These are phyloP conservation scores for Funneliformis mosseae DNA, from an alignment of 192 early-diverging fungal genomes.

Conservation along the genomic window DNA sequence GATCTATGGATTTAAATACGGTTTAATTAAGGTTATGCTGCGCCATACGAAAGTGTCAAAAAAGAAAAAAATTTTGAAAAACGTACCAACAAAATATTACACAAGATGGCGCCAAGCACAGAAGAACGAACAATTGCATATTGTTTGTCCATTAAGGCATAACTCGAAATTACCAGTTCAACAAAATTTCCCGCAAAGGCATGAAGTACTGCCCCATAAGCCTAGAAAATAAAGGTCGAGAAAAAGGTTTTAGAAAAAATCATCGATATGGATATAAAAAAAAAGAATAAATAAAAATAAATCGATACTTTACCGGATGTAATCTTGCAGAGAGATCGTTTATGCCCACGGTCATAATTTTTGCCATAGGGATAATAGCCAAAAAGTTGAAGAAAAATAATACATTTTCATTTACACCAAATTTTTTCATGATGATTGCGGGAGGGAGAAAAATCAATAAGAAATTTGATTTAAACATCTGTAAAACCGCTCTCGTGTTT, in stretches of 20 bases:
- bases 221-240: background rate
- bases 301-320: background rate
- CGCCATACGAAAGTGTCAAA: background rate
- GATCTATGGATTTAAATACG: too few species aligned
- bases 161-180: constrained; percentile 41
- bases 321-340: constrained; percentile 31
- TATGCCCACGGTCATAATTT: constrained; percentile 26
- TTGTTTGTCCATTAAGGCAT: constrained; percentile 39
- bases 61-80: too few species aligned
- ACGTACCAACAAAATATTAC: constrained; percentile 83
- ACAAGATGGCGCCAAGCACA: constrained; percentile 88
- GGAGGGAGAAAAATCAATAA: constrained; percentile 29
- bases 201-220: constrained; percentile 39
- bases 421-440: background rate
- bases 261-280: background rate
- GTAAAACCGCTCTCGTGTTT: constrained; percentile 11
- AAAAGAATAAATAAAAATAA: background rate
- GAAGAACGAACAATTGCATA: constrained; percentile 49
- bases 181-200: constrained; percentile 45
- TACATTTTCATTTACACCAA: background rate
- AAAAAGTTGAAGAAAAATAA: constrained; percentile 29
- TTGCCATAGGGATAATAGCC: constrained; percentile 31
- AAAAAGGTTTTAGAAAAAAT: background rate
- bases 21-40: too few species aligned
- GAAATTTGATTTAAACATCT: constrained; percentile 26